A percentile compares a stretch with the other conserved stretches of the same genome.
phyloP scores from a whole-genome alignment of 1,284 basidiomycete species.

The Phellopilus nigrolimitatus region DNA sequence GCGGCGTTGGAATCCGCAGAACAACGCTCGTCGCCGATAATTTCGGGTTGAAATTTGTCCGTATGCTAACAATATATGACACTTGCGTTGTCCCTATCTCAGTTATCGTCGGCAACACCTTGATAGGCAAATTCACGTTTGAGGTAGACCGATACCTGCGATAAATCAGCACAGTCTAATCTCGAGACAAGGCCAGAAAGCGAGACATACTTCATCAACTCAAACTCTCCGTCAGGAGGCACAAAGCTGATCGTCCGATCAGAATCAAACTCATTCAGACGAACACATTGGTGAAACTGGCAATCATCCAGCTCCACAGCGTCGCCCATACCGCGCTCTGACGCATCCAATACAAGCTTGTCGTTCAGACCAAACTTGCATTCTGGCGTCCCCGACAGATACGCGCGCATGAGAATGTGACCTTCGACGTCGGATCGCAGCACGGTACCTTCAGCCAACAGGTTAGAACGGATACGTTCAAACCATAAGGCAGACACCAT shows the following conservation, averaged over 20 bases:
- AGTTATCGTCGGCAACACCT: slow-evolving; percentile 86
- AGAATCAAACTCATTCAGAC: slow-evolving; percentile 90
- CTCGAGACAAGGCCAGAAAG: slow-evolving; percentile 6
- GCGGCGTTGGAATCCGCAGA: slow-evolving; percentile 89
- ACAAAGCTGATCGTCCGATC: slow-evolving; percentile 94
- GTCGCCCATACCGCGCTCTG: slow-evolving; percentile 61
- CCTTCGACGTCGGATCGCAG: slow-evolving; percentile 98
- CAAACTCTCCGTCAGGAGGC: slow-evolving; percentile 98
- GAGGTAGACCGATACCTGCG: slow-evolving; percentile 89
- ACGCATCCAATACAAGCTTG: slow-evolving; percentile 94
- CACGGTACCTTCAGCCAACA: slow-evolving; percentile 59
- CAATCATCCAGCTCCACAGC: slow-evolving; percentile 97
- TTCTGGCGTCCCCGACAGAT: slow-evolving; percentile 92
- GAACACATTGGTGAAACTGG: slow-evolving; percentile 98
- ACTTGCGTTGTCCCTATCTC: slow-evolving; percentile 91
- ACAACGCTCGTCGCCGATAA: slow-evolving; percentile 92
- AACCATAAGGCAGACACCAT: slow-evolving; percentile 22
- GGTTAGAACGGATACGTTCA: not conserved
- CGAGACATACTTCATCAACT: slow-evolving; percentile 80
- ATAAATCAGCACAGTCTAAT: slow-evolving; percentile 12
- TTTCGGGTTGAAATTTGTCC: slow-evolving; percentile 88
- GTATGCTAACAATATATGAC: slow-evolving; percentile 86
- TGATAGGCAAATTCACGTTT: slow-evolving; percentile 92
- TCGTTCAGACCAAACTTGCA: slow-evolving; percentile 99
- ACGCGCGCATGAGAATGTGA: slow-evolving; percentile 97